Conservation (phyloP, 345 rosid genomes). For the Durio zibethinus region DNA sequence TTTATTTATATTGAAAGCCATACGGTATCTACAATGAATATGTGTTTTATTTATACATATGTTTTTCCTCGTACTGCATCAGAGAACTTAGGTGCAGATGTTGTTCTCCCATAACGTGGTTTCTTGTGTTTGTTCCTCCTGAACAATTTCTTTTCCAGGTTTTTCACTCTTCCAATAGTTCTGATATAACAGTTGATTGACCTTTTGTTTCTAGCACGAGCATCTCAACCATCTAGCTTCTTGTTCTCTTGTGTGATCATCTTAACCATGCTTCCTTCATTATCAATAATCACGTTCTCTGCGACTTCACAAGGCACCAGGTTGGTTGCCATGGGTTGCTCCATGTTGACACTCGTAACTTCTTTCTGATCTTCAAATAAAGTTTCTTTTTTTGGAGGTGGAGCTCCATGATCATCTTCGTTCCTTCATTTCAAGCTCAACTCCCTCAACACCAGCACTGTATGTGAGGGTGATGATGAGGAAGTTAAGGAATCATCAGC, state of each 20-base stretch:
- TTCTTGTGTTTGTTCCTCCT: conserved; percentile 25
- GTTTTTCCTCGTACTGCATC: not conserved
- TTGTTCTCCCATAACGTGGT: not conserved
- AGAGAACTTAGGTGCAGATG: not conserved
- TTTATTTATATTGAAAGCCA: too few species aligned
- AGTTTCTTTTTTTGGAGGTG: not conserved
- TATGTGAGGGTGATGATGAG: conserved; percentile 30
- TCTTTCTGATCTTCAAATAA: not conserved
- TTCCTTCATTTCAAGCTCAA: conserved; percentile 42
- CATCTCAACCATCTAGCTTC: conserved; percentile 51
- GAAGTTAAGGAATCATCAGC: conserved; percentile 46
- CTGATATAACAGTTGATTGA: conserved; percentile 46
- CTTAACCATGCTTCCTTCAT: not conserved
- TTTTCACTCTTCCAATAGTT: conserved; percentile 47
- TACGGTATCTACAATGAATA: too few species aligned
- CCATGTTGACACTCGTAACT: not conserved
- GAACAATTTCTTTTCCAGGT: conserved; percentile 49
- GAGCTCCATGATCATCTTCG: not conserved
- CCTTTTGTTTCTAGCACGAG: conserved; percentile 50
- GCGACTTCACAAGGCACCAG: not conserved
- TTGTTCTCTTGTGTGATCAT: conserved; percentile 46
- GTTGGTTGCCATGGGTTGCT: not conserved
- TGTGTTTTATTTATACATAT: not conserved
- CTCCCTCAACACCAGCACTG: conserved; percentile 48
- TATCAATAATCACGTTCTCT: not conserved